Percentiles rank a stretch among this genome's conserved stretches.
These are phyloP conservation scores for Dimocarpus longan DNA, from an alignment of 345 rosid species.

Conservation along the genomic window DNA sequence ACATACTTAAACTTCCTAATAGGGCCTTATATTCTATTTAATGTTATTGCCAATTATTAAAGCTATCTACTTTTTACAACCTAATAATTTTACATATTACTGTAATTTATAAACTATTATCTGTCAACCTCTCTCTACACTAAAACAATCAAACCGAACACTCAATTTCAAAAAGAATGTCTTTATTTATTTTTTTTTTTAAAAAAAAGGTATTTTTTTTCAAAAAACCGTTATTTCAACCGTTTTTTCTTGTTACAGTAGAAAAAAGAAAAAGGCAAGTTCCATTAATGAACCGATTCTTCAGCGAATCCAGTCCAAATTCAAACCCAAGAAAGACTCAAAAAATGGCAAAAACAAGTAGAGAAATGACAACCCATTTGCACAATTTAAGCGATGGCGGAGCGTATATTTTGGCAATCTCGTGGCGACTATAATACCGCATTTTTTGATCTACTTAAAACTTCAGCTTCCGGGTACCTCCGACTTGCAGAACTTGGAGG, in stretches of 20 bases:
- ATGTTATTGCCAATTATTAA: too few relatives aligned
- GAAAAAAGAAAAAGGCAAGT: background rate
- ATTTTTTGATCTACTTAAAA: background rate
- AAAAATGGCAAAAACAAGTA: background rate
- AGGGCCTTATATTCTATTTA: too few relatives aligned
- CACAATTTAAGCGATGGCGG: slow-evolving; percentile 18
- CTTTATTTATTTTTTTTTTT: too few relatives aligned
- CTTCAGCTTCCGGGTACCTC: slow-evolving; percentile 28
- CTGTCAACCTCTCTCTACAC: too few relatives aligned
- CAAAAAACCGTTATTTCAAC: background rate
- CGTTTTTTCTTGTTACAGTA: background rate
- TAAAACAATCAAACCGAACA: too few relatives aligned
- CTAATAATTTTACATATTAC: too few relatives aligned
- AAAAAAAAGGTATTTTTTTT: background rate
- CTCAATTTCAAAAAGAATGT: too few relatives aligned
- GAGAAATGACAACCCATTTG: background rate
- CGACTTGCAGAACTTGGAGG: background rate
- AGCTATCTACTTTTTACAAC: too few relatives aligned
- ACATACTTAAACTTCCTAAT: too few relatives aligned
- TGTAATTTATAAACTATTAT: too few relatives aligned
- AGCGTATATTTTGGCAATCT: slow-evolving; percentile 11
- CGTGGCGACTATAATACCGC: background rate
- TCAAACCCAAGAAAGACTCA: background rate
- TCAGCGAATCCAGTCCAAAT: slow-evolving; percentile 1
- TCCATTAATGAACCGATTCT: background rate